Percentiles rank a stretch among this genome's conserved stretches.
Conservation (phyloP, 2,329 filamentous ascomycete genomes). For the Monosporascus cannonballus region DNA sequence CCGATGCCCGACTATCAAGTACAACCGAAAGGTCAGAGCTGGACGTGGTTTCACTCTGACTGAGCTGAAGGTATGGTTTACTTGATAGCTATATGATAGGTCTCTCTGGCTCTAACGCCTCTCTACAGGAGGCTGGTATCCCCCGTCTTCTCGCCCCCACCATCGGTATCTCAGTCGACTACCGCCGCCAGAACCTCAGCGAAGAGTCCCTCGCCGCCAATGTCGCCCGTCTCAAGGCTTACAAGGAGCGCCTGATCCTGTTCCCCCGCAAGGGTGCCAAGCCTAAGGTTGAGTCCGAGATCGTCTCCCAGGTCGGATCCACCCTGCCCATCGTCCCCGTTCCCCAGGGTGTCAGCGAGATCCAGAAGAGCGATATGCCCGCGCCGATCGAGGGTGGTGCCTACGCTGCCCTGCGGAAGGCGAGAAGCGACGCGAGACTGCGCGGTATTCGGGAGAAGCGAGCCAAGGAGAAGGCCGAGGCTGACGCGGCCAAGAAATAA, state of each 20-base stretch:
- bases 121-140: conserved; percentile 84
- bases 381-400: conserved; percentile 73
- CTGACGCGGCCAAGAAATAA: conserved; percentile 83
- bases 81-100: not conserved
- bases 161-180: conserved; percentile 95
- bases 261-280: conserved; percentile 94
- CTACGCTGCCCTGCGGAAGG: conserved; percentile 77
- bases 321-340: conserved; percentile 69
- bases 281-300: conserved; percentile 75
- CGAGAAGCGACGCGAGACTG: conserved; percentile 76
- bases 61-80: conserved; percentile 88
- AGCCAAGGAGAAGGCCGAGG: conserved; percentile 78
- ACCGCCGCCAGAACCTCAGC: conserved; percentile 93
- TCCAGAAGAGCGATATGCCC: conserved; percentile 78
- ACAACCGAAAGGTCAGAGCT: conserved; percentile 96
- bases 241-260: conserved; percentile 92
- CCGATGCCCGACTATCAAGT: conserved; percentile 96
- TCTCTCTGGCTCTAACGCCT: conserved; percentile 26
- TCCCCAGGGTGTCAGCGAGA: conserved; percentile 60
- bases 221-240: conserved; percentile 96
- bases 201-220: conserved; percentile 93
- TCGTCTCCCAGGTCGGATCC: conserved; percentile 48
- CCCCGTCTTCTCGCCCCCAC: conserved; percentile 90
- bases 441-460: conserved; percentile 89
- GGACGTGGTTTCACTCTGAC: conserved; percentile 96